These are phyloP conservation scores for Eimeria necatrix DNA, from an alignment of 169 alveolate genomes.

Conservation along the genomic window DNA sequence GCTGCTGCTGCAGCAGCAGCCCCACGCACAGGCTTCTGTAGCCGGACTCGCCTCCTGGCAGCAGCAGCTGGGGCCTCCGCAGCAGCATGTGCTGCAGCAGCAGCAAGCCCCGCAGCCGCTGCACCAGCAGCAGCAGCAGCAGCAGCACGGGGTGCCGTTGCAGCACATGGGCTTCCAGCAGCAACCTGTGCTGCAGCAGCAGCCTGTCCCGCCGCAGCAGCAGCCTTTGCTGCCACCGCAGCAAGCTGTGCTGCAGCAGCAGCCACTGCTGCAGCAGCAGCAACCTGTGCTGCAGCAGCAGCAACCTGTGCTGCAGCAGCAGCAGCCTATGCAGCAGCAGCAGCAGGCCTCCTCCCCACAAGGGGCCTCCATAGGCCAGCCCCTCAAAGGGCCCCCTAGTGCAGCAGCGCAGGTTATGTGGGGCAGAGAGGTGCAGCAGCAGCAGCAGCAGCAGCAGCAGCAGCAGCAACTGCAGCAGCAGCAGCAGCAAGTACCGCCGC, in stretches of 20 bases:
- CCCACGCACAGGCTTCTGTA: background rate
- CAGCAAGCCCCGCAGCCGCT: background rate
- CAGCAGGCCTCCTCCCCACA: background rate
- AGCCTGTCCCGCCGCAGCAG: too few relatives aligned
- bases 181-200: background rate
- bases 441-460: background rate
- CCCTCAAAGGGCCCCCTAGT: background rate
- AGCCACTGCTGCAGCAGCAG: background rate
- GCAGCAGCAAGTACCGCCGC: background rate
- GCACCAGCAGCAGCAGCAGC: background rate
- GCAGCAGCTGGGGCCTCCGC: background rate
- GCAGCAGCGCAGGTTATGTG: background rate
- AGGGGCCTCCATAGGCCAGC: background rate
- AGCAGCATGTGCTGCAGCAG: slow-evolving; percentile 4
- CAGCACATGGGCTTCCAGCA: background rate
- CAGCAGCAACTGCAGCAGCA: slow-evolving; percentile 6
- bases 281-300: background rate
- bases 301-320: background rate
- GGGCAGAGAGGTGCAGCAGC: background rate
- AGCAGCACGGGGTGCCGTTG: background rate
- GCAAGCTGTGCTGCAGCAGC: background rate
- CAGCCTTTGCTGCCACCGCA: background rate
- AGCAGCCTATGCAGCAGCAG: background rate
- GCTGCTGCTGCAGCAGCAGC: slow-evolving; percentile 29
- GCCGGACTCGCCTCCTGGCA: background rate